phyloP scores from a whole-genome alignment of 176 grass and related monocot genomes.

The Hsuehochloa calcarea region DNA sequence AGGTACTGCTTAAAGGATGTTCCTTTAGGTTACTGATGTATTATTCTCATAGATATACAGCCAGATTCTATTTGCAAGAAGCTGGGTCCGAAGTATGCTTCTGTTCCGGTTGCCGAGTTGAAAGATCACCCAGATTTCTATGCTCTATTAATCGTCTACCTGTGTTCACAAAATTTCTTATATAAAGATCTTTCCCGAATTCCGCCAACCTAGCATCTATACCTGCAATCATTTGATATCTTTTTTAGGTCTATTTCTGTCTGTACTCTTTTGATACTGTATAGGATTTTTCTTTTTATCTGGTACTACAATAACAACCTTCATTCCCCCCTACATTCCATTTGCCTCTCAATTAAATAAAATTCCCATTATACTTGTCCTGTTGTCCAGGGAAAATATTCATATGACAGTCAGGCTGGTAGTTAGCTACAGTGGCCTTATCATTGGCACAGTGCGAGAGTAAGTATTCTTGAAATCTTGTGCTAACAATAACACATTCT shows the following conservation, averaged over 20 bases:
- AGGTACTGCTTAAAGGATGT: slow-evolving; percentile 7
- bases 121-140: slow-evolving; percentile 85
- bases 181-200: background rate
- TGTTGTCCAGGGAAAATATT: slow-evolving; percentile 78
- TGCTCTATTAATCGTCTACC: slow-evolving; percentile 8
- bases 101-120: slow-evolving; percentile 59
- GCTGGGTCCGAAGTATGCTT: slow-evolving; percentile 78
- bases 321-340: slow-evolving; percentile 1
- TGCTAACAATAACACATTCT: background rate
- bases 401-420: slow-evolving; percentile 94
- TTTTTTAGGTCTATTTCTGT: background rate
- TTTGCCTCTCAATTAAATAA: slow-evolving; percentile 22
- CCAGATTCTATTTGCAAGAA: slow-evolving; percentile 92
- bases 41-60: slow-evolving; percentile 68
- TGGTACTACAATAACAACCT: background rate
- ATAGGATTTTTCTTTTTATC: background rate
- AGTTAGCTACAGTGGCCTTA: slow-evolving; percentile 90
- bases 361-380: slow-evolving; percentile 12
- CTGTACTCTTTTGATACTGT: background rate
- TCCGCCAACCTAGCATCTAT: background rate
- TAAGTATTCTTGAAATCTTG: slow-evolving; percentile 47
- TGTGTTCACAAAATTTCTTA: slow-evolving; percentile 4
- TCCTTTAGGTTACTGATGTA: slow-evolving; percentile 14
- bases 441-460: slow-evolving; percentile 70
- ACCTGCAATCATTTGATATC: background rate